Conservation (phyloP, 352 stramenopile genomes). For the Phytophthora quininea region DNA sequence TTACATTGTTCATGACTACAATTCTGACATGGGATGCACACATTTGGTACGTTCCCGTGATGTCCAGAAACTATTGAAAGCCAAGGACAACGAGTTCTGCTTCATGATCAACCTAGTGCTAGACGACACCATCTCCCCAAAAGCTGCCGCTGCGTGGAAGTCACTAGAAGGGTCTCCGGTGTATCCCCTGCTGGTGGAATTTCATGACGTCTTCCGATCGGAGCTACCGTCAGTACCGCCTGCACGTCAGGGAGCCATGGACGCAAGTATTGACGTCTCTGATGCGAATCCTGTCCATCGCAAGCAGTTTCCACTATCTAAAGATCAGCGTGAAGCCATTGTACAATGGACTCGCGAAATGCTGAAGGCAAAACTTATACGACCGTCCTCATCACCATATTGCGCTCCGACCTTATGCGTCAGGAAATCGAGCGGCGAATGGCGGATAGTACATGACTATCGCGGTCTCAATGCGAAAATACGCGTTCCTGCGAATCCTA, state of each 20-base stretch:
- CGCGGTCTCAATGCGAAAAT: slow-evolving; percentile 1
- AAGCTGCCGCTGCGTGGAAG: not conserved
- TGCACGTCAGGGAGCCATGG: not conserved
- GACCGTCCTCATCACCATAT: slow-evolving; percentile 4
- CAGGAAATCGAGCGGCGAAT: not conserved
- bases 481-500: slow-evolving; percentile 1
- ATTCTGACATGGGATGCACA: slow-evolving; percentile 3
- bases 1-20: slow-evolving; percentile 4
- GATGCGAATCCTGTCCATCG: not conserved
- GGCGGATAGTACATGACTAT: slow-evolving; percentile 2
- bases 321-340: not conserved
- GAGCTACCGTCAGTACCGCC: not conserved
- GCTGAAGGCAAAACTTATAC: not conserved
- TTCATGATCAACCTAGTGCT: slow-evolving; percentile 1
- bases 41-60: slow-evolving; percentile 3
- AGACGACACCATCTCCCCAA: not conserved
- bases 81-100: slow-evolving; percentile 6
- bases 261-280: not conserved
- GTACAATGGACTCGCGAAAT: not conserved
- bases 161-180: not conserved
- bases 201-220: not conserved
- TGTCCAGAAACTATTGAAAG: not conserved
- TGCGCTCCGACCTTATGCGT: slow-evolving; percentile 4
- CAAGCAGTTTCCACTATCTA: slow-evolving; percentile 1
- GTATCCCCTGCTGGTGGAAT: not conserved